phyloP scores from a whole-genome alignment of 148 eudicot species.

The Vaccinium vitisidaea region DNA sequence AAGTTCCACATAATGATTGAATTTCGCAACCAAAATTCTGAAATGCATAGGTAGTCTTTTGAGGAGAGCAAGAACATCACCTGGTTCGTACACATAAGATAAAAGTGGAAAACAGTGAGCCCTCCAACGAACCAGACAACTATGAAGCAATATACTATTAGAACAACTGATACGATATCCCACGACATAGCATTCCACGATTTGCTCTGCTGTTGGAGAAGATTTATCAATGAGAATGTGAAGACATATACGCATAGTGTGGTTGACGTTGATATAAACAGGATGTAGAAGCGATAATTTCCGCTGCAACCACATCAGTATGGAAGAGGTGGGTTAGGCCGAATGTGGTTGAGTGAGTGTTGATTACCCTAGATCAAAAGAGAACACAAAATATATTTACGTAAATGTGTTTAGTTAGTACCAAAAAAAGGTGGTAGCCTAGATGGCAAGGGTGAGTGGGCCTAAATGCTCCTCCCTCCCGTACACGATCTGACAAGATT shows the following conservation, averaged over 20 bases:
- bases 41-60: not conserved
- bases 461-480: too few species aligned
- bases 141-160: slow-evolving; percentile 64
- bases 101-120: slow-evolving; percentile 67
- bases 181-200: slow-evolving; percentile 40
- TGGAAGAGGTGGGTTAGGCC: slow-evolving; percentile 19
- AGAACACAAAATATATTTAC: too few species aligned
- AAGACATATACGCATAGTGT: slow-evolving; percentile 66
- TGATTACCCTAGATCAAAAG: too few species aligned
- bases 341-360: too few species aligned
- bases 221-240: slow-evolving; percentile 48
- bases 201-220: slow-evolving; percentile 28
- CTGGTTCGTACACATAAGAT: slow-evolving; percentile 75
- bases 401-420: not conserved
- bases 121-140: slow-evolving; percentile 85
- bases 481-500: too few species aligned
- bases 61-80: slow-evolving; percentile 29
- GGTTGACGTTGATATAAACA: slow-evolving; percentile 69
- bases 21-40: not conserved
- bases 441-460: too few species aligned
- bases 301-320: slow-evolving; percentile 51
- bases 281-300: slow-evolving; percentile 73
- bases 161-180: slow-evolving; percentile 53
- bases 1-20: not conserved
- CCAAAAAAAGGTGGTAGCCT: too few species aligned